phyloP scores from a whole-genome alignment of 116 monocot species.

The Iris pallida region DNA sequence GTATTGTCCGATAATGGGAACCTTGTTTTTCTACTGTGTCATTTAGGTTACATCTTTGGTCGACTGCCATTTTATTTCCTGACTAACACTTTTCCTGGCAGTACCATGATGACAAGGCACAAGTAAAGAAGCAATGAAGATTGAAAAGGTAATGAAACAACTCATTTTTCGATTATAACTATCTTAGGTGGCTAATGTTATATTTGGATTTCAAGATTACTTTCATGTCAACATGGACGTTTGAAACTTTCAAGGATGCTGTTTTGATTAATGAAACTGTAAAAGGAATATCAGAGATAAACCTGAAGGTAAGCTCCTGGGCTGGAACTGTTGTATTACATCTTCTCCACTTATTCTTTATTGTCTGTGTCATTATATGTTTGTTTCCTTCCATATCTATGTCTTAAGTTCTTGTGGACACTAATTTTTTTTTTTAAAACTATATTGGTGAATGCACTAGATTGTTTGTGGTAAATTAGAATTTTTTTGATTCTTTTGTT shows the following conservation, averaged over 20 bases:
- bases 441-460: not conserved
- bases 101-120: conserved; percentile 85
- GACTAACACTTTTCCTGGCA: conserved; percentile 32
- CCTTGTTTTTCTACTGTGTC: too few species aligned
- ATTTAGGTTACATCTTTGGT: too few species aligned
- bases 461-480: too few species aligned
- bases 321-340: not conserved
- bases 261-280: conserved; percentile 34
- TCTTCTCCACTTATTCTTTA: not conserved
- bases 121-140: conserved; percentile 74
- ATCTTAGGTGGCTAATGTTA: conserved; percentile 3
- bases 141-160: conserved; percentile 45
- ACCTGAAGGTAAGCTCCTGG: conserved; percentile 57
- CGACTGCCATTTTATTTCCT: not conserved
- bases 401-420: not conserved
- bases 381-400: not conserved
- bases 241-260: conserved; percentile 66
- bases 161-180: conserved; percentile 2
- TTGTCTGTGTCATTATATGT: not conserved
- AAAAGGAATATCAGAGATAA: conserved; percentile 68
- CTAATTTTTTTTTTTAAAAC: not conserved
- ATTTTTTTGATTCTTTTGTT: not conserved
- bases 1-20: too few species aligned
- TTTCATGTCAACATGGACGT: conserved; percentile 54
- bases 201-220: conserved; percentile 42